Evolutionary conservation across 495 filamentous ascomycete species (phyloP).

Genomic region (Oleoguttula mirabilis): DNA sequence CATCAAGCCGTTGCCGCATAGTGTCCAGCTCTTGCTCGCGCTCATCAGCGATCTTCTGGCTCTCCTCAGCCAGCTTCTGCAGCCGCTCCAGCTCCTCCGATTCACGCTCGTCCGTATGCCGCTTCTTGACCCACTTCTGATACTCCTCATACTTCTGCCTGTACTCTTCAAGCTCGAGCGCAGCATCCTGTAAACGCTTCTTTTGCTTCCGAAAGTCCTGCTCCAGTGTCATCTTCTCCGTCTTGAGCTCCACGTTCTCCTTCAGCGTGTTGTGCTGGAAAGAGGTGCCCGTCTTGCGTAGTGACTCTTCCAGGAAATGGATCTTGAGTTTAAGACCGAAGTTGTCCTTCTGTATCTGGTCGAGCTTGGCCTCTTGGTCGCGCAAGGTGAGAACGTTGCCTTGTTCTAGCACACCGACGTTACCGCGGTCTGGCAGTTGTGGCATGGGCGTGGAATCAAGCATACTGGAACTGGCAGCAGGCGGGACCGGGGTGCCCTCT

Average conservation of each 20-base stretch:
- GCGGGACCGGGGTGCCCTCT: constrained; percentile 52
- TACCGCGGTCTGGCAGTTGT: constrained; percentile 46
- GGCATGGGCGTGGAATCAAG: constrained; percentile 65
- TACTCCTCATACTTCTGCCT: constrained; percentile 65
- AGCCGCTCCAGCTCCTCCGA: constrained; percentile 48
- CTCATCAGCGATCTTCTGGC: constrained; percentile 33
- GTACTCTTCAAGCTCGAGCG: constrained; percentile 70
- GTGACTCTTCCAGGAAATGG: constrained; percentile 64
- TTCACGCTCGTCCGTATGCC: constrained; percentile 52
- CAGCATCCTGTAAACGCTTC: constrained; percentile 63
- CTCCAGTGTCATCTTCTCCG: constrained; percentile 75
- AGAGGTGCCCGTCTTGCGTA: constrained; percentile 73
- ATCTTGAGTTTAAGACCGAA: constrained; percentile 72
- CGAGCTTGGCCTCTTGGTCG: constrained; percentile 87
- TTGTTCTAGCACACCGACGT: constrained; percentile 55
- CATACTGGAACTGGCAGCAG: constrained; percentile 62
- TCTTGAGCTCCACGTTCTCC: constrained; percentile 93
- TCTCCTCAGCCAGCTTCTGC: constrained; percentile 23
- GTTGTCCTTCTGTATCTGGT: constrained; percentile 88
- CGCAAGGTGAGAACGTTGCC: constrained; percentile 83
- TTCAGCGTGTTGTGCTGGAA: constrained; percentile 76
- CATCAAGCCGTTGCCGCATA: constrained; percentile 22
- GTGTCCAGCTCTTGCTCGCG: constrained; percentile 26
- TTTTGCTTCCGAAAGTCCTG: constrained; percentile 71
- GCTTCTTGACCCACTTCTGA: constrained; percentile 62